Conservation (phyloP, 2,329 filamentous ascomycete genomes). For the Ophiostoma tasmaniense region DNA sequence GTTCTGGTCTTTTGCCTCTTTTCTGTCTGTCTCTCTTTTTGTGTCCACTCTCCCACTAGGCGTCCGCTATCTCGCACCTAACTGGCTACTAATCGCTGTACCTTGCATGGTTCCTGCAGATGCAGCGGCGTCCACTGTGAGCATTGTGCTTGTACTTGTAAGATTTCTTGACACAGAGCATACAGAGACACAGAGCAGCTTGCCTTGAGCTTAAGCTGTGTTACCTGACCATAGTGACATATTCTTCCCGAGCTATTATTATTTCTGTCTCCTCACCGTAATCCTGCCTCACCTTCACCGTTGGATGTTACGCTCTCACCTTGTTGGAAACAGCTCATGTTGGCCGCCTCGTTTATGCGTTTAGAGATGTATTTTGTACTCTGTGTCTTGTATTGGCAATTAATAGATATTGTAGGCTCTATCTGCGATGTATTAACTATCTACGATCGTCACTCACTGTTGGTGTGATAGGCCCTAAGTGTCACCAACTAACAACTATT, state of each 20-base stretch:
- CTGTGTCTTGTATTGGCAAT: background rate
- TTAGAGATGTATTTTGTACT: background rate
- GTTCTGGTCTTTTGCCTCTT: background rate
- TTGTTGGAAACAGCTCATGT: background rate
- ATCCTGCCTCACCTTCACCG: background rate
- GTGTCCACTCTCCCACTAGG: background rate
- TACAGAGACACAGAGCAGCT: too few species aligned
- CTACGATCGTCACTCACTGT: background rate
- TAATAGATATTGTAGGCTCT: background rate
- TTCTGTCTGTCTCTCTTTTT: background rate
- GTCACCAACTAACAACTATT: background rate
- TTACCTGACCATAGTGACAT: background rate
- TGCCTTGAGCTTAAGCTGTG: background rate
- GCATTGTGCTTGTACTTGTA: background rate
- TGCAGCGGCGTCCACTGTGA: background rate
- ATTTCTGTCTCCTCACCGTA: background rate
- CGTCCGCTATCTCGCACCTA: background rate
- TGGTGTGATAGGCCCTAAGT: background rate
- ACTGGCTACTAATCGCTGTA: background rate
- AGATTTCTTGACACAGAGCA: too few species aligned
- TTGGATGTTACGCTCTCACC: background rate
- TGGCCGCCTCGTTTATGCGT: background rate
- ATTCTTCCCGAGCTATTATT: background rate
- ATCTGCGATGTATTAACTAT: background rate
- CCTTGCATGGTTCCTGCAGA: conserved; percentile 18